These are phyloP conservation scores for Paxillus rubicundulus DNA, from an alignment of 768 basidiomycete species.

Conservation along the genomic window DNA sequence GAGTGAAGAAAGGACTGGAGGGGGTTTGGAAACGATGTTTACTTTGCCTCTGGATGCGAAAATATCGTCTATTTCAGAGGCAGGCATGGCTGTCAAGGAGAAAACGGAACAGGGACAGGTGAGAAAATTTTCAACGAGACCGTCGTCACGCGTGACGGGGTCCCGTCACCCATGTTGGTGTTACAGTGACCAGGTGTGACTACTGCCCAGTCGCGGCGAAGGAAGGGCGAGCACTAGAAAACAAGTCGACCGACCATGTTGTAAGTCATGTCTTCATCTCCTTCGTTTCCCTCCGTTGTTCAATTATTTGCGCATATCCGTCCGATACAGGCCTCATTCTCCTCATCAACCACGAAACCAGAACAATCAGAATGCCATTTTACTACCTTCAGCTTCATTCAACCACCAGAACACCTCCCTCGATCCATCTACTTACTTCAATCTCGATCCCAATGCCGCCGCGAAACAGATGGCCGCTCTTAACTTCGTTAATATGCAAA, in stretches of 20 bases:
- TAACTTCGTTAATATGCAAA: conserved; percentile 49
- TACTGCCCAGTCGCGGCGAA: background rate
- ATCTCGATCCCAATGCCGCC: conserved; percentile 60
- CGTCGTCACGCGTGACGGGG: background rate
- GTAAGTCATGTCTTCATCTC: conserved; percentile 22
- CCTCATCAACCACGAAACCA: conserved; percentile 36
- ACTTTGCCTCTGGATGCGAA: conserved; percentile 57
- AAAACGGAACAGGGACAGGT: conserved; percentile 1
- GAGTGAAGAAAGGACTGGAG: conserved; percentile 28
- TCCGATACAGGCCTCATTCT: conserved; percentile 36
- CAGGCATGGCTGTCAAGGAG: conserved; percentile 33
- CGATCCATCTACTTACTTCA: conserved; percentile 44
- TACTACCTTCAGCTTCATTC: conserved; percentile 13
- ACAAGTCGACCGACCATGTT: conserved; percentile 30
- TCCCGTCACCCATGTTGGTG: background rate
- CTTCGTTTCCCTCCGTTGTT: conserved; percentile 1
- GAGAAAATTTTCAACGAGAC: too few relatives aligned
- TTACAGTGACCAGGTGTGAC: background rate
- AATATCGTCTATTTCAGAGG: conserved; percentile 85
- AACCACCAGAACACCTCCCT: conserved; percentile 21
- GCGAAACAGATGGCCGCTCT: conserved; percentile 84
- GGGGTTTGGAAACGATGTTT: conserved; percentile 17
- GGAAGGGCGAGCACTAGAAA: background rate
- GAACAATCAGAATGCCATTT: conserved; percentile 13
- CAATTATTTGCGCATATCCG: background rate